These are phyloP conservation scores for Talaromyces sp. DNA, from an alignment of 2,329 filamentous ascomycete genomes.

Conservation along the genomic window DNA sequence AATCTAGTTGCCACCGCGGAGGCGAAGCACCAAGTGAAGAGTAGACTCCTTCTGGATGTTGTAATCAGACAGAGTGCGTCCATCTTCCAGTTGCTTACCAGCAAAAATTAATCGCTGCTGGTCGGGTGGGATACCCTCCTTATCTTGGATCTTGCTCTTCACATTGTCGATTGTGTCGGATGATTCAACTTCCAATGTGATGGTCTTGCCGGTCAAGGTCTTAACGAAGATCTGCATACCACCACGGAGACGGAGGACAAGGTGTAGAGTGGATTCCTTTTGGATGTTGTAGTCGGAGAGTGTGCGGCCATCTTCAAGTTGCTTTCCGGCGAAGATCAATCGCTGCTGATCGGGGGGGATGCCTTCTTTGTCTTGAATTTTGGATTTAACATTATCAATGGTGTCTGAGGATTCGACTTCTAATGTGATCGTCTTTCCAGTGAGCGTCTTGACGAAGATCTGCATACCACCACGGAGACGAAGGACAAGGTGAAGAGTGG, in stretches of 20 bases:
- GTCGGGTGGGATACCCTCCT: constrained; percentile 71
- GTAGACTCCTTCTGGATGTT: constrained; percentile 61
- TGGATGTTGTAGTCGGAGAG: constrained; percentile 98
- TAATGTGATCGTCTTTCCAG: constrained; percentile 88
- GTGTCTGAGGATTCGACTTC: constrained; percentile 88
- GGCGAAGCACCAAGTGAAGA: constrained; percentile 61
- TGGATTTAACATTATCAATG: constrained; percentile 90
- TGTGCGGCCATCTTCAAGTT: constrained; percentile 18
- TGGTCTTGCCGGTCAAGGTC: constrained; percentile 72
- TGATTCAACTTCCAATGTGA: constrained; percentile 65
- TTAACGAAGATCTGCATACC: constrained; percentile 85
- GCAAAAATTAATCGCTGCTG: constrained; percentile 69
- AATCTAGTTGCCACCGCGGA: constrained; percentile 50
- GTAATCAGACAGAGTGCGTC: constrained; percentile 52
- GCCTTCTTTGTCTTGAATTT: constrained; percentile 78
- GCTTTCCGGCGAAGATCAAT: constrained; percentile 18
- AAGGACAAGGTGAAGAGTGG: constrained; percentile 78
- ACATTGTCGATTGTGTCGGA: constrained; percentile 70
- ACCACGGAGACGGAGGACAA: constrained; percentile 77
- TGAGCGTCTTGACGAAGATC: constrained; percentile 57
- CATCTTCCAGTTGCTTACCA: constrained; percentile 61
- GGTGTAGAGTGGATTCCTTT: constrained; percentile 78
- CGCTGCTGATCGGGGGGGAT: constrained; percentile 70
- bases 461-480: constrained; percentile 78
- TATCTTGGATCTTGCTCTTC: constrained; percentile 73